Base-by-base conservation (phyloP, 2,329 filamentous ascomycete species). In the Periconia macrospinosa region DNA sequence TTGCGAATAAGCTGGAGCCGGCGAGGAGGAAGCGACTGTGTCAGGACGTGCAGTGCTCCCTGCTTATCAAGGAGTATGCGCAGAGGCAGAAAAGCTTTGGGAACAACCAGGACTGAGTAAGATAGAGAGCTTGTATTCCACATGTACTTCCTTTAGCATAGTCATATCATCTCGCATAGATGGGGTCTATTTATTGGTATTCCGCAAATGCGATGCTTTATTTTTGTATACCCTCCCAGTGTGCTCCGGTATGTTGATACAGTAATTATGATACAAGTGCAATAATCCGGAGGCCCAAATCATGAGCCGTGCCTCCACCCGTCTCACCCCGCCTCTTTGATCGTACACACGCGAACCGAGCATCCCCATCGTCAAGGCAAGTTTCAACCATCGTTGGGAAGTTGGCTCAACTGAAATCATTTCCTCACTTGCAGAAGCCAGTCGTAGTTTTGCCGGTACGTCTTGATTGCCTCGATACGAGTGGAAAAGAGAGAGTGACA, bases 21-120 rank as follows among this genome's bases (percentile, higher is more conserved):
- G 80, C 86, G 67, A 83, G 92, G 63, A 83, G 90, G 68, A 92
- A 86, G 78, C 83, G 88, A 56, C 79, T 99, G 49, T 99, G 94
- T 75, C 81, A 90, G 60, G 93, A 99, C 70, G 83, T 92, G n/a
- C 84, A 81, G 57, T 99, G 94, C 75, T 84, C 89, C 6, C 78
- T 97, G 53, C 79, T 94, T 49, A 88, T 97, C 54, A 88, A 87
- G 73, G 91, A 99, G 63, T 99, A 85, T 70, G 83, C 80, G 60
- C 78, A 85, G 57, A 76, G 79, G 60, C 85, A 86, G 71, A 79
- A 78, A 72, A 72, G 62, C 18, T 75, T 79, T 56, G 60, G 54
- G 1, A 71, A 72, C 64, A 60, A 65, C 20, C 66, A 48, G 57
- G 54, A 33, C 42, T 46, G 53, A 37, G 45, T 23, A 17, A 19